Conservation (phyloP, 257 asterid species). For the Nyctanthes arbortristis region DNA sequence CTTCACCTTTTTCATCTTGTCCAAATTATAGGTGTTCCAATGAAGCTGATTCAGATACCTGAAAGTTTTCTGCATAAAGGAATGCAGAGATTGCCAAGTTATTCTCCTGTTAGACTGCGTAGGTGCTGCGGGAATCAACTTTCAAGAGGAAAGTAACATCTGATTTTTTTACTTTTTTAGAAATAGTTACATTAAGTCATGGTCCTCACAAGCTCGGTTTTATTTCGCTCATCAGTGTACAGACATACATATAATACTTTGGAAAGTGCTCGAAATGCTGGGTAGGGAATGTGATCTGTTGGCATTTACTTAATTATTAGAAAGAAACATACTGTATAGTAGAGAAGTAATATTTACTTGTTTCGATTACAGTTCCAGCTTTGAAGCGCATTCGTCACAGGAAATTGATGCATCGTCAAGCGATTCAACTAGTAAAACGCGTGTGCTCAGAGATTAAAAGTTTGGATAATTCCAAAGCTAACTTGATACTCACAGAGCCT, state of each 20-base stretch:
- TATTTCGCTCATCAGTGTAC: constrained; percentile 14
- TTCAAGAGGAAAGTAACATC: constrained; percentile 13
- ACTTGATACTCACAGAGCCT: constrained; percentile 14
- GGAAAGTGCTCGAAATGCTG: constrained; percentile 26
- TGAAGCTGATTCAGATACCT: constrained; percentile 20
- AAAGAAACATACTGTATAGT: neutral
- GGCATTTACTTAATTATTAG: neutral
- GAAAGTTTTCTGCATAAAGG: constrained; percentile 10
- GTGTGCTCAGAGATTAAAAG: constrained; percentile 22
- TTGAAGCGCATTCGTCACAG: constrained; percentile 21
- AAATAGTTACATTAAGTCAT: neutral
- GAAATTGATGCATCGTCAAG: constrained; percentile 33
- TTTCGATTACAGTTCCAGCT: constrained; percentile 18
- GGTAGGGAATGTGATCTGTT: constrained; percentile 2
- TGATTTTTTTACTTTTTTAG: neutral
- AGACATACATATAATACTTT: constrained; percentile 10
- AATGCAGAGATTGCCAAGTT: neutral
- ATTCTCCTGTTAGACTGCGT: constrained; percentile 3
- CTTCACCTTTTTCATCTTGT: no score
- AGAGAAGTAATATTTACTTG: neutral
- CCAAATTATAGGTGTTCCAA: constrained; percentile 23
- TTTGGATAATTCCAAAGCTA: constrained; percentile 25
- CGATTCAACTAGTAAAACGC: constrained; percentile 13
- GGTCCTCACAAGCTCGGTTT: neutral
- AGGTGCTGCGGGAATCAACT: constrained; percentile 1